Evolutionary conservation across 2,329 filamentous ascomycete genomes (phyloP), one percentile per base, ranked within the genome.

Genomic region (Coniochaeta hoffmannii): DNA sequence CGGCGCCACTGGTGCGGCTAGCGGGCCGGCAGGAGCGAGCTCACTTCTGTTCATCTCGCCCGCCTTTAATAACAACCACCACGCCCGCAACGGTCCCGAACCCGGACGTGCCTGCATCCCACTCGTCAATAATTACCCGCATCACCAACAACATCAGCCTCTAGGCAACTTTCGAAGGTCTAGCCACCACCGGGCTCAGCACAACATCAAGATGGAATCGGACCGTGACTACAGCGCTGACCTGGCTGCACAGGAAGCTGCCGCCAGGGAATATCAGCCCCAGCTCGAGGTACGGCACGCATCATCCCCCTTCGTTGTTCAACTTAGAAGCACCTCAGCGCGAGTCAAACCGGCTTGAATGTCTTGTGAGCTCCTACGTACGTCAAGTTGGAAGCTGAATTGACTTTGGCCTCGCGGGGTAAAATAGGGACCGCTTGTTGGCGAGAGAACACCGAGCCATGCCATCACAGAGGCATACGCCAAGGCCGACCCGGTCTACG

Each of bases 391-490:
- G 4, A 24, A 30, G 3, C 7, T 31, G 3, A 32, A 51, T 22
- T 46, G 41, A 46, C 22, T 46, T 28, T 19, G 2, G 24, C 30
- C 49, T 34, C 32, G 14, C 49, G 31, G 14, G n/a, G n/a, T 34
- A 26, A 22, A n/a, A 51, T 66, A 97, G 93, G 91, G 90, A 55
- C 89, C 90, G 58, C 78, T 92, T 52, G 88, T 97, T 61, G 89
- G 90, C 64, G 80, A 87, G 58, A 89, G 88, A 71, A 83, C 85
- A 65, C 82, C 88, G 53, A 95, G 87, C 71, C 81, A 85, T 62
- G 83, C 79, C 61, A 90, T 99, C 66, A 85, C 88, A 15, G 80
- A 86, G 60, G 89, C 96, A 69, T 97, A 96, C 74, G 89, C 90
- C 58, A 88, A 88, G 71, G 92, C 90, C 59, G 92, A 97, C 69